Base-by-base conservation (phyloP, 345 rosid genomes). In the Linum lewisii region DNA sequence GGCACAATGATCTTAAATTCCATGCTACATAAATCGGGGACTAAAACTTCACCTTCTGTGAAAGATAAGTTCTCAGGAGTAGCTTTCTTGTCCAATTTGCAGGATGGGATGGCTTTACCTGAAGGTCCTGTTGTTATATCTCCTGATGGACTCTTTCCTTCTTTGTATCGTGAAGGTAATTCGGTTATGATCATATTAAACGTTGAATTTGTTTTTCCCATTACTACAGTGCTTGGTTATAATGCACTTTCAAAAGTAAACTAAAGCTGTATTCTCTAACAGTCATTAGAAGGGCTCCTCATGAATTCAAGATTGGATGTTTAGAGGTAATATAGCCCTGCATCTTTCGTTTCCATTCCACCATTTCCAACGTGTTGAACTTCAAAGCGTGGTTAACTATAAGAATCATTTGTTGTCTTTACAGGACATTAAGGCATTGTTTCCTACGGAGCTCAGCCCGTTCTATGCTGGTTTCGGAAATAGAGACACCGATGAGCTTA, bases 401-500 rank as follows among this genome's bases (percentile, higher is more conserved):
- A n/a, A n/a, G 22, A 55, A 15, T 60, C 47, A 55, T 56, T 55
- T 54, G 29, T 36, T 2, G 11, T 11, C 9, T n/a, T 54, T 54
- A 15, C 89, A 93, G 99, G 95, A 81, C 42, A 93, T 93, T 75
- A 82, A 69, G 61, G 90, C 80, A 0, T 77, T 93, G 78, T 93
- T 89, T 77, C 99, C 99, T 71, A 57, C 81, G 0, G 97, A 93
- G 56, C 74, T 73, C 87, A 87, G 82, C 64, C 99, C 99, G 1
- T 93, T 93, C 80, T 93, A 93, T 69, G 99, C 99, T 71, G 99
- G 99, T 61, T 93, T 93, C 72, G 99, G 99, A 62, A 93, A 93
- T 67, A 79, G 99, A 80, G 78, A 87, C 74, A 93, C 99, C 1
- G 99, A 93, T 69, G 99, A 93, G 77, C 72, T 89, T 68, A 93